Evolutionary conservation across 768 basidiomycete species (phyloP), one percentile per base, ranked within the genome.

Genomic region (Tulasnella sp.): DNA sequence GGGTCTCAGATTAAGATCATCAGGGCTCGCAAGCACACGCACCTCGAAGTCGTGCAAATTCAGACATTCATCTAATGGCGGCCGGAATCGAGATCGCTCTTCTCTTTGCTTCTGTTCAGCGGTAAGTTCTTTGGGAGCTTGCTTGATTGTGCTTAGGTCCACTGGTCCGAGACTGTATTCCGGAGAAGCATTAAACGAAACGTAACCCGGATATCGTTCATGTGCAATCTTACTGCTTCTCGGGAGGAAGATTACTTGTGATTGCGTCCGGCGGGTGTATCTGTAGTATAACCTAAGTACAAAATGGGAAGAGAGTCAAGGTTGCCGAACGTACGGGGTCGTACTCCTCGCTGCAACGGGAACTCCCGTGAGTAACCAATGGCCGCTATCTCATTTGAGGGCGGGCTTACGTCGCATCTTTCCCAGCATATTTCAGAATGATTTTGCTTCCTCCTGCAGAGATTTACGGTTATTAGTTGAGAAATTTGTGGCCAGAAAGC

Each of bases 21-120:
- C 14, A n/a, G 42, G n/a, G 16, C 74, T 77, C 34, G 73, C 75
- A 5, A 12, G 62, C 66, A 73, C 26, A 74, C 81, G 32, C 71
- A 89, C 93, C 84, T 98, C 95, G 77, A 98, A 97, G 79, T 98
- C 95, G 79, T 98, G 95, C 77, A 98, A 80, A 77, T 90, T 95
- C 35, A 98, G 82, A 67, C 96, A 88, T 79, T 91, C 90, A 63
- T 85, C 85, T 16, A 97, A 83, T 0, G 87, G 83, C 9, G 94
- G 94, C 67, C 90, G 84, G 29, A 86, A 83, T 17, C 83, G 80
- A 22, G 90, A 77, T 22, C 90, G 85, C 14, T 84, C 83, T 76
- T 87, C 86, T 4, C 91, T 87, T 3, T 83, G 86, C 77, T 86
- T 89, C 78, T 95, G 91, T 72, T 85, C 87, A 32, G 88, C 85